Evolutionary conservation across 2,329 filamentous ascomycete genomes (phyloP).

Genomic region (Orbilia blumenaviensis): DNA sequence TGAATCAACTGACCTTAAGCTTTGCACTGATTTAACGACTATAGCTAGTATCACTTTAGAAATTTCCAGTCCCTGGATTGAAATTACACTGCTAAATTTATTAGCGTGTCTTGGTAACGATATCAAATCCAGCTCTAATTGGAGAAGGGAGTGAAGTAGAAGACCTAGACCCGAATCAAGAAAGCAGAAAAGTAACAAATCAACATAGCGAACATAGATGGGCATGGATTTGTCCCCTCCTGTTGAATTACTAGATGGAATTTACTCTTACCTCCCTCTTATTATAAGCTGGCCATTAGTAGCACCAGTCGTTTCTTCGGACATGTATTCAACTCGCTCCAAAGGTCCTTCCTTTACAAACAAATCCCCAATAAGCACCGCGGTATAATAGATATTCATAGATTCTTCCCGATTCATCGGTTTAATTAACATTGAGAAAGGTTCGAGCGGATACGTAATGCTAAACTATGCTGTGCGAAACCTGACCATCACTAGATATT

Average conservation of each 20-base stretch:
- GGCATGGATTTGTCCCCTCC: background rate
- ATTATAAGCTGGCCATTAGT: background rate
- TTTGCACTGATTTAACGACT: too few relatives aligned
- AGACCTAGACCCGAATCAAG: too few relatives aligned
- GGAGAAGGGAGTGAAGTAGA: too few relatives aligned
- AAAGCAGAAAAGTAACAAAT: too few relatives aligned
- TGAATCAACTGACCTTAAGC: background rate
- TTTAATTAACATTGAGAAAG: background rate
- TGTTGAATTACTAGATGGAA: background rate
- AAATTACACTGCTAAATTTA: too few relatives aligned
- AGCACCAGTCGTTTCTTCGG: background rate
- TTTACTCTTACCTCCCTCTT: background rate
- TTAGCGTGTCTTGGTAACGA: too few relatives aligned
- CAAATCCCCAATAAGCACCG: background rate
- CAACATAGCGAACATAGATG: too few relatives aligned
- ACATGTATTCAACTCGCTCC: background rate
- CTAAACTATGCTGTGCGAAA: background rate
- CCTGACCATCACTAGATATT: background rate
- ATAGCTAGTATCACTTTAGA: too few relatives aligned
- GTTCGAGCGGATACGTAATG: background rate
- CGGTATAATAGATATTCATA: background rate
- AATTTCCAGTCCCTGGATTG: background rate
- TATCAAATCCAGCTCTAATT: too few relatives aligned
- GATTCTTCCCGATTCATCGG: background rate
- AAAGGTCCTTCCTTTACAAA: background rate